A percentile compares a stretch with the other conserved stretches of the same genome.
These are phyloP conservation scores for Fusarium longipes DNA, from an alignment of 2,329 filamentous ascomycete genomes.

Conservation along the genomic window DNA sequence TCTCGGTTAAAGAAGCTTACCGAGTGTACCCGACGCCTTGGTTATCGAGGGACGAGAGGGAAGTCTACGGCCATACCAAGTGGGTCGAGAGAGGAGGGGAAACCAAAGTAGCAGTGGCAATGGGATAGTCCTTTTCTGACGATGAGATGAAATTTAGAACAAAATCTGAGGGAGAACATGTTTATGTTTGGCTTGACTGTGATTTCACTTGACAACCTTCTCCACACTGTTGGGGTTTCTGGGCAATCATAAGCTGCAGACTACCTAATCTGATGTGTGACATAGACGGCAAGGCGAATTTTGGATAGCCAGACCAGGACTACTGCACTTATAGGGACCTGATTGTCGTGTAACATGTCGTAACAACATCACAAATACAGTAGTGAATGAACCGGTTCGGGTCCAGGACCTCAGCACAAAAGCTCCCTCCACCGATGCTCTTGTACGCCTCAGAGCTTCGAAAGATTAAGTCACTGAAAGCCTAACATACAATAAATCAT, in stretches of 20 bases:
- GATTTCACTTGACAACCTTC: background rate
- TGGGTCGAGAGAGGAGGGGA: conserved; percentile 35
- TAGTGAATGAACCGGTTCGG: background rate
- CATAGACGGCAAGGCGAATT: too few species aligned
- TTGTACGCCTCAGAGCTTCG: too few species aligned
- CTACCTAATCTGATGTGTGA: conserved; percentile 9
- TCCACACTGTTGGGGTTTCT: background rate
- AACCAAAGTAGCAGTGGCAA: conserved; percentile 32
- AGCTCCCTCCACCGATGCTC: background rate
- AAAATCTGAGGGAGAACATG: conserved; percentile 12
- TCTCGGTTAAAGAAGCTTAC: conserved; percentile 62
- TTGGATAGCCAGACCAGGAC: too few species aligned
- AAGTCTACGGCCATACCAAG: conserved; percentile 26
- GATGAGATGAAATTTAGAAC: conserved; percentile 42
- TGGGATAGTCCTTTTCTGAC: conserved; percentile 31
- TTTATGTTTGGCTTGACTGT: conserved; percentile 16
- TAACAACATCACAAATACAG: background rate
- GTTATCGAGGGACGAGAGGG: conserved; percentile 9
- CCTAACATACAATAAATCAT: too few species aligned
- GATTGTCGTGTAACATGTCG: background rate
- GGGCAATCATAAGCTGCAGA: background rate
- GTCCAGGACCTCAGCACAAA: background rate
- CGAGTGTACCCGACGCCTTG: conserved; percentile 3
- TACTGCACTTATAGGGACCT: background rate
- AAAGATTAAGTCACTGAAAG: too few species aligned